Evolutionary conservation across 2,329 filamentous ascomycete species (phyloP), one percentile per base, ranked within the genome.

Genomic region (Tolypocladium sp.): DNA sequence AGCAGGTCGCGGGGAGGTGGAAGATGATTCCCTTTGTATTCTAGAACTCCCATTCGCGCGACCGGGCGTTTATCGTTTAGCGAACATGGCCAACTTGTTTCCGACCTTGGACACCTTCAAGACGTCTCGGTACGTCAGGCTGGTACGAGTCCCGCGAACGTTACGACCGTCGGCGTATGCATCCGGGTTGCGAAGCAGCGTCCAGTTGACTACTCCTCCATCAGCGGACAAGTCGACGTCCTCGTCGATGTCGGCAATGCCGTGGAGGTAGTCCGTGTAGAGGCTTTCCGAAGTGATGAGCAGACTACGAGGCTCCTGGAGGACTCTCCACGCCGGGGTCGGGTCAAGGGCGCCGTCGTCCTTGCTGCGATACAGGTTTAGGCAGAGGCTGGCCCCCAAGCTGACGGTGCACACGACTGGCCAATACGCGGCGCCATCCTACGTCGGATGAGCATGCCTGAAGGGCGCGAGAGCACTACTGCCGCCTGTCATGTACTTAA

Each of bases 361-460:
- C 61, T 80, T 84, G 71, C 82, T 87, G 65, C 79, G 79, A 70
- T 89, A 86, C 17, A 97, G 77, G 65, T 96, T 87, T 57, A 97
- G 78, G 60, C 93, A 91, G 10, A 96, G 77, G 55, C 84, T 84
- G 12, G 85, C 84, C 0, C 91, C 91, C 9, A 99, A 76, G 74
- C 91, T 96, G 63, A 97, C 87, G 2, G 94, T 97, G 63, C 91
- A 94, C 15, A 97, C 93, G 17, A 95, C 85, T 1, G 89, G 89
- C 69, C 89, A 83, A 70, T 99, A 99, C 12, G 93, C 91, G 10
- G 83, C 77, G 2, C 93, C 94, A 71, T 99, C 93, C 79, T 77
- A 64, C 60, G 60, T 60, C 57, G 63, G 66, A 74, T 74, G 71
- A 74, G 72, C 66, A 68, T 69, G 44, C 44, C 30, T 38, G 58